These are phyloP conservation scores for Mediolabrus comicus DNA, from an alignment of 108 stramenopile genomes.

Conservation along the genomic window DNA sequence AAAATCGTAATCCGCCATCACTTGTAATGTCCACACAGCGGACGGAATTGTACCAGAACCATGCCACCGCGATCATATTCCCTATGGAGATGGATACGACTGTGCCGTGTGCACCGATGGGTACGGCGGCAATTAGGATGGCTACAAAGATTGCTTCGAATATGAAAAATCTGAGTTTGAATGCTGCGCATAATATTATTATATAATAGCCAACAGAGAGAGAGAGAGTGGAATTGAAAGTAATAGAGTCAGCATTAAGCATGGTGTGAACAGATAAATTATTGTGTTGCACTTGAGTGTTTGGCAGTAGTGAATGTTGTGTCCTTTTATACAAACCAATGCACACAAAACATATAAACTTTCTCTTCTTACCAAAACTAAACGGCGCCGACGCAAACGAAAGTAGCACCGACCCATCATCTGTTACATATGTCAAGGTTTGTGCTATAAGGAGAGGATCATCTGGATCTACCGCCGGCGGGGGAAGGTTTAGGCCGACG, in stretches of 20 bases:
- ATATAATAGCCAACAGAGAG: not conserved
- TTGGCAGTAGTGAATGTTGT: too few relatives aligned
- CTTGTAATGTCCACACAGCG: conserved; percentile 82
- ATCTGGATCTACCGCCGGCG: conserved; percentile 51
- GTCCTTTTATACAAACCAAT: too few relatives aligned
- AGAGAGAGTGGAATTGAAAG: not conserved
- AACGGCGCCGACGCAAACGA: conserved; percentile 82
- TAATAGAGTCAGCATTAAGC: not conserved
- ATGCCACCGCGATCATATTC: conserved; percentile 76
- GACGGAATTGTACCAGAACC: conserved; percentile 91
- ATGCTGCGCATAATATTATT: conserved; percentile 45
- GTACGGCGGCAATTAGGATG: conserved; percentile 67
- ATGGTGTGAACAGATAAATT: too few relatives aligned
- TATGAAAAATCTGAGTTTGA: conserved; percentile 74
- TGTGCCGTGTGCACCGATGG: conserved; percentile 83
- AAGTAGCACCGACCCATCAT: conserved; percentile 79
- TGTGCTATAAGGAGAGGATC: conserved; percentile 88
- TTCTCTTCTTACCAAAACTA: conserved; percentile 59
- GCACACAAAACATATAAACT: not conserved
- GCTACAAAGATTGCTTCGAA: conserved; percentile 72
- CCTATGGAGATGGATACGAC: conserved; percentile 76
- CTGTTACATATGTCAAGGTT: conserved; percentile 86
- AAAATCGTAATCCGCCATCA: conserved; percentile 82
- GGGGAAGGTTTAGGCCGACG: conserved; percentile 21
- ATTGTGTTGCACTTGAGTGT: too few relatives aligned